phyloP scores from a whole-genome alignment of 2,329 filamentous ascomycete genomes.

The Ophiostoma sp. region DNA sequence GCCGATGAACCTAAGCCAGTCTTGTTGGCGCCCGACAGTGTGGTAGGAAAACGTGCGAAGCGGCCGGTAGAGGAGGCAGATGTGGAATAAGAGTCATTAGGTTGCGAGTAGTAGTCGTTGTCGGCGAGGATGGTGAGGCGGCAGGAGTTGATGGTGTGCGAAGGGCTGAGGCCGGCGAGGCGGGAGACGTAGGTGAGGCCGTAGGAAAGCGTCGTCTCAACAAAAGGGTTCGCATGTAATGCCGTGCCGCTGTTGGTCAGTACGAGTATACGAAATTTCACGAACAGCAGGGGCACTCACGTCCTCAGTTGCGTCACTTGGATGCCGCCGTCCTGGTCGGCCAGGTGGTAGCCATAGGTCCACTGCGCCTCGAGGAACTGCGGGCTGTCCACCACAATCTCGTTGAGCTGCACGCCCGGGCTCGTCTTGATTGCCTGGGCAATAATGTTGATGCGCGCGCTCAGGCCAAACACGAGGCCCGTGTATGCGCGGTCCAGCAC shows the following conservation, averaged over 20 bases:
- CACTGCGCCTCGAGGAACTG: constrained; percentile 87
- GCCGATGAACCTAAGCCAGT: constrained; percentile 94
- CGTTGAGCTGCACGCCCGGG: constrained; percentile 63
- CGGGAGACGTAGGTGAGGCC: constrained; percentile 75
- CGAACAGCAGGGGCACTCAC: constrained; percentile 55
- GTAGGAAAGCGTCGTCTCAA: constrained; percentile 88
- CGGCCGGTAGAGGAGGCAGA: constrained; percentile 41
- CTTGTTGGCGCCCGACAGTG: constrained; percentile 80
- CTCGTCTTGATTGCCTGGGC: constrained; percentile 59
- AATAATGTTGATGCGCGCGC: constrained; percentile 66
- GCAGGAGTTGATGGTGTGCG: constrained; percentile 62
- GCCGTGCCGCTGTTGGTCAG: constrained; percentile 44
- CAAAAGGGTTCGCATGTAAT: constrained; percentile 71
- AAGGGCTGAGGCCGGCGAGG: constrained; percentile 40
- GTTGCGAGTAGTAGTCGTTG: constrained; percentile 92
- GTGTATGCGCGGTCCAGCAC: constrained; percentile 87
- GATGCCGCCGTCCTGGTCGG: constrained; percentile 73
- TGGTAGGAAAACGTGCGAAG: constrained; percentile 77
- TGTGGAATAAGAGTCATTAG: constrained; percentile 39
- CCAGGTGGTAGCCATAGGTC: constrained; percentile 77
- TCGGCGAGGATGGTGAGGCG: constrained; percentile 88
- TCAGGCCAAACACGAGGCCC: constrained; percentile 68
- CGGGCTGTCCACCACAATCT: constrained; percentile 85
- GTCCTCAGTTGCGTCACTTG: constrained; percentile 74
- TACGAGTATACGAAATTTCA: neutral